Evolutionary conservation across 768 basidiomycete genomes (phyloP).

Genomic region (Calvatia gigantea): DNA sequence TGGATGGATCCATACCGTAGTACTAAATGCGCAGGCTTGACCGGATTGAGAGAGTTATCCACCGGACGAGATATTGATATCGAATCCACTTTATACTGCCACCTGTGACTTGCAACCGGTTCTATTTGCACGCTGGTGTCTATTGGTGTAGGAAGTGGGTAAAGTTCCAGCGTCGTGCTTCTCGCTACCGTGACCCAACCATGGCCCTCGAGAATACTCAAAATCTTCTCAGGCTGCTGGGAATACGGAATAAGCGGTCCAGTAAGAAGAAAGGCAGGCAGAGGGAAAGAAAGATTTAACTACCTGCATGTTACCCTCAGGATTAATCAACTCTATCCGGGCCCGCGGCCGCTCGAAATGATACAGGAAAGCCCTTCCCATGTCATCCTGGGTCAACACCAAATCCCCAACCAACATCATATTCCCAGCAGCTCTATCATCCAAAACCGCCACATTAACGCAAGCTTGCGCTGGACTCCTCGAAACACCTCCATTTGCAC

Average conservation of each 20-base stretch:
- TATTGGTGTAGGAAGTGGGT: conserved; percentile 28
- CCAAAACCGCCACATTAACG: conserved; percentile 7
- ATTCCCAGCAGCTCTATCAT: conserved; percentile 4
- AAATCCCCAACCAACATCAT: conserved; percentile 7
- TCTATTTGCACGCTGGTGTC: conserved; percentile 22
- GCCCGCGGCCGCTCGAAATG: conserved; percentile 3
- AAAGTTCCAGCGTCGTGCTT: conserved; percentile 38
- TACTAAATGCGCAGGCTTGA: conserved; percentile 38
- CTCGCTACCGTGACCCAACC: conserved; percentile 46
- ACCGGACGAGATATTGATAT: conserved; percentile 28
- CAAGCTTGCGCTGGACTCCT: conserved; percentile 8
- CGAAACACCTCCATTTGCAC: background rate
- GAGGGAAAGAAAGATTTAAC: background rate
- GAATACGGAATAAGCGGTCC: background rate
- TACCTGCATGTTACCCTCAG: conserved; percentile 23
- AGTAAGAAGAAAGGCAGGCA: conserved; percentile 4
- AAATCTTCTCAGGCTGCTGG: conserved; percentile 32
- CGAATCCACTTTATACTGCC: conserved; percentile 58
- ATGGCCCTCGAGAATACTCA: conserved; percentile 39
- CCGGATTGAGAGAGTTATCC: background rate
- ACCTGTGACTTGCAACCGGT: conserved; percentile 44
- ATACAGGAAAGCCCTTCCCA: conserved; percentile 6
- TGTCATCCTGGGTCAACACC: conserved; percentile 6
- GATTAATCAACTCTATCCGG: conserved; percentile 11
- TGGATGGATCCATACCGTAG: conserved; percentile 58